A percentile compares a stretch with the other conserved stretches of the same genome.
Conservation (phyloP, 441 rosid genomes). For the Arabidopsis hybrid region DNA sequence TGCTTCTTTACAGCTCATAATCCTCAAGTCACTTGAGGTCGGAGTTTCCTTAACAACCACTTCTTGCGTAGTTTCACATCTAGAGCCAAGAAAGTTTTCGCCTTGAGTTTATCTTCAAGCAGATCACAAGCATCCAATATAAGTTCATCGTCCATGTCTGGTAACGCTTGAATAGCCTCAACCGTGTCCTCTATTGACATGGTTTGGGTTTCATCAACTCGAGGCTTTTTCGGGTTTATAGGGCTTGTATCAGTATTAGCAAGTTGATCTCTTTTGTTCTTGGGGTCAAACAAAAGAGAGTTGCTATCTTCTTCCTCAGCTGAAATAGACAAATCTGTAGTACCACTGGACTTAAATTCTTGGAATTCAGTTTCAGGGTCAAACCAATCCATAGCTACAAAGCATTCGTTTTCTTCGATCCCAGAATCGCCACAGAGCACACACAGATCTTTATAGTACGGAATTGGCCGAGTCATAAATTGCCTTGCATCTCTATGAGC, state of each 20-base stretch:
- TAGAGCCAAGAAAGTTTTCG: conserved; percentile 79
- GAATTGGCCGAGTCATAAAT: conserved; percentile 86
- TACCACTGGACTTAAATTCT: conserved; percentile 43
- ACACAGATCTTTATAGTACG: conserved; percentile 81
- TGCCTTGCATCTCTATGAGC: conserved; percentile 73
- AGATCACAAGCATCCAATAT: conserved; percentile 88
- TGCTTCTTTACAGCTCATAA: neutral
- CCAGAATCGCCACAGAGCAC: conserved; percentile 60
- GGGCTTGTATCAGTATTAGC: conserved; percentile 48
- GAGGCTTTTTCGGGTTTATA: conserved; percentile 50
- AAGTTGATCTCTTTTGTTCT: conserved; percentile 53
- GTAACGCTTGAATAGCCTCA: conserved; percentile 71
- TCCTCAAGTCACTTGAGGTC: conserved; percentile 48
- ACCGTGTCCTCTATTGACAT: conserved; percentile 63
- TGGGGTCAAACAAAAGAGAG: conserved; percentile 43
- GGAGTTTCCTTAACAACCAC: conserved; percentile 82
- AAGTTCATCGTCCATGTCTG: conserved; percentile 88
- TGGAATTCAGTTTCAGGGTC: conserved; percentile 57
- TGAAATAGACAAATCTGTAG: conserved; percentile 45
- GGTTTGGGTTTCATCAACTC: conserved; percentile 51
- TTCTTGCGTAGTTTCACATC: conserved; percentile 76
- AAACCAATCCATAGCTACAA: conserved; percentile 57
- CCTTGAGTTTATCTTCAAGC: conserved; percentile 78
- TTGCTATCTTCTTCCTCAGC: conserved; percentile 55
- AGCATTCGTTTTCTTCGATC: conserved; percentile 58